Conservation (phyloP, 1,284 basidiomycete genomes). For the Cutaneotrichosporon sp. region DNA sequence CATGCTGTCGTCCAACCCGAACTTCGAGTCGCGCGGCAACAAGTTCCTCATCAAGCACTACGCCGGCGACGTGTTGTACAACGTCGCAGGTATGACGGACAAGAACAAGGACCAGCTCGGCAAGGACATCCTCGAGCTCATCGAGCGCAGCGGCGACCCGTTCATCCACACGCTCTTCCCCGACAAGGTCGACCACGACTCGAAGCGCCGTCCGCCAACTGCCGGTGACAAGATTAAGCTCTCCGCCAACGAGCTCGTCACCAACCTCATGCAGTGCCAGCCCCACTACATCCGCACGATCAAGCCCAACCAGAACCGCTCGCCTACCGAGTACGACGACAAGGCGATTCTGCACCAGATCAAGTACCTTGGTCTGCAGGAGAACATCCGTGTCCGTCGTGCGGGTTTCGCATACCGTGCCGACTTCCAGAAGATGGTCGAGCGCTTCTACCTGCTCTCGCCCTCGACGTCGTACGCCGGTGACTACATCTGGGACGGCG, state of each 20-base stretch:
- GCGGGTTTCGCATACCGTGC: constrained; percentile 94
- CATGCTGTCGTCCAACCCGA: constrained; percentile 75
- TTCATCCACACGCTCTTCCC: constrained; percentile 92
- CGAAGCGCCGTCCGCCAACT: constrained; percentile 97
- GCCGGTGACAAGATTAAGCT: constrained; percentile 94
- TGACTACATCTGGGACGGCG: constrained; percentile 96
- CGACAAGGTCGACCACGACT: constrained; percentile 91
- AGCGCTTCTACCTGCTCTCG: constrained; percentile 94
- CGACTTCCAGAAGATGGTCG: constrained; percentile 95
- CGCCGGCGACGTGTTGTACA: constrained; percentile 98
- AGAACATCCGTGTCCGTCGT: constrained; percentile 95
- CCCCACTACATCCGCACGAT: constrained; percentile 99
- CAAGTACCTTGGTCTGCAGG: constrained; percentile 97
- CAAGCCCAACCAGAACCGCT: constrained; percentile 98
- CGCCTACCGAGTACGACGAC: constrained; percentile 85
- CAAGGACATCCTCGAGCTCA: constrained; percentile 91
- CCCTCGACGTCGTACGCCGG: constrained; percentile 96
- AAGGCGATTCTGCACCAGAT: constrained; percentile 98
- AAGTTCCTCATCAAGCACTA: constrained; percentile 94
- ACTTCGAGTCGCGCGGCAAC: constrained; percentile 87
- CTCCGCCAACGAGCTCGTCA: constrained; percentile 92
- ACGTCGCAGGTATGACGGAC: constrained; percentile 96
- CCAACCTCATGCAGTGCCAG: constrained; percentile 93
- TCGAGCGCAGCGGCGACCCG: constrained; percentile 73
- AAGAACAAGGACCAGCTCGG: constrained; percentile 99